phyloP scores from a whole-genome alignment of 805 yeast species.

The Starmerella cellae region DNA sequence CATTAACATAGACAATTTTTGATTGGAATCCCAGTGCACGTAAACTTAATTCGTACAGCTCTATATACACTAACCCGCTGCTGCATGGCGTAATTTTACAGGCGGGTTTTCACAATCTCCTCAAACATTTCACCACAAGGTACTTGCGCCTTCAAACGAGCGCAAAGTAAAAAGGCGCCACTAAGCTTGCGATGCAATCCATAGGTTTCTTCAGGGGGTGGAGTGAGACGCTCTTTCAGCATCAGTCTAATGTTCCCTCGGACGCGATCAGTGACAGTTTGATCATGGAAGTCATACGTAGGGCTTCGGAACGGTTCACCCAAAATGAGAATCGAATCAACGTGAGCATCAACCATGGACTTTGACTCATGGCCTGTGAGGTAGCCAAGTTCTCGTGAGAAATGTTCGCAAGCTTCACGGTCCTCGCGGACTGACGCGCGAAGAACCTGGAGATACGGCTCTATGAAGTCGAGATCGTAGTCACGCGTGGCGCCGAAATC shows the following conservation, averaged over 20 bases:
- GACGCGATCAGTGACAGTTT: constrained; percentile 89
- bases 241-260: constrained; percentile 75
- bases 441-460: constrained; percentile 54
- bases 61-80: too few relatives aligned
- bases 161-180: constrained; percentile 84
- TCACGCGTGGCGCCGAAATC: constrained; percentile 95
- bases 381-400: constrained; percentile 67
- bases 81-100: too few relatives aligned
- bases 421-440: constrained; percentile 64
- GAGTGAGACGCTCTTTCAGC: constrained; percentile 82
- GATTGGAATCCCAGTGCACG: background rate
- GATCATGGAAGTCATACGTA: constrained; percentile 59
- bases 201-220: constrained; percentile 98
- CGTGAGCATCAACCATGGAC: constrained; percentile 81
- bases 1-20: background rate
- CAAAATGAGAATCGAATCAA: constrained; percentile 75
- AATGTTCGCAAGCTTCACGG: constrained; percentile 45
- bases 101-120: constrained; percentile 51
- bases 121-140: constrained; percentile 66
- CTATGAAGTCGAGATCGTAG: constrained; percentile 53
- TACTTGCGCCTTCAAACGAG: constrained; percentile 68
- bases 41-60: too few relatives aligned
- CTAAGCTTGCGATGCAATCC: constrained; percentile 90
- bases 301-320: constrained; percentile 76
- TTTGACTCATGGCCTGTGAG: constrained; percentile 81